Percentiles rank a stretch among this genome's conserved stretches.
Conservation (phyloP, 2,329 filamentous ascomycete genomes). For the Aspergillus sp. region DNA sequence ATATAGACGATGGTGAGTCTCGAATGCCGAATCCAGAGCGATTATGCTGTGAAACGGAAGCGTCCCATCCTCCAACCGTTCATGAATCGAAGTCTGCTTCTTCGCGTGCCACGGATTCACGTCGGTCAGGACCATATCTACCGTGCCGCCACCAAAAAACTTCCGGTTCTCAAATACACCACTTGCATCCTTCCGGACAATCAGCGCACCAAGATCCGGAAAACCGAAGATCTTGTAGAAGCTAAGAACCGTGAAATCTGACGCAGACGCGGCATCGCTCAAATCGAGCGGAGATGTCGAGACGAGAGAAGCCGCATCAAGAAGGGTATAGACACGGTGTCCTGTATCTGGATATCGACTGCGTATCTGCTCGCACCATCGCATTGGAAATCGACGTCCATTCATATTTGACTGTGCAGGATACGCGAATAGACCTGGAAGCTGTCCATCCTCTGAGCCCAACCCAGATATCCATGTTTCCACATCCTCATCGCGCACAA, state of each 20-base stretch:
- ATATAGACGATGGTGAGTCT: slow-evolving; percentile 68
- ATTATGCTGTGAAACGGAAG: slow-evolving; percentile 87
- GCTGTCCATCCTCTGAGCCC: slow-evolving; percentile 15
- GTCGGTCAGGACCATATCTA: slow-evolving; percentile 80
- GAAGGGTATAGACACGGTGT: slow-evolving; percentile 62
- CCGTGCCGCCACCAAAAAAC: slow-evolving; percentile 94
- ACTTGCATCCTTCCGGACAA: slow-evolving; percentile 72
- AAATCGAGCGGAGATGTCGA: slow-evolving; percentile 77
- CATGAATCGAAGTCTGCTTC: slow-evolving; percentile 72
- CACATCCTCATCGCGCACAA: slow-evolving; percentile 63
- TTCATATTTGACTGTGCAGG: slow-evolving; percentile 94
- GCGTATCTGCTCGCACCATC: slow-evolving; percentile 62
- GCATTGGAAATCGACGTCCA: slow-evolving; percentile 69
- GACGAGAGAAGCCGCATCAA: slow-evolving; percentile 81
- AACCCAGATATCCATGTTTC: slow-evolving; percentile 60
- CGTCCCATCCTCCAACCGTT: slow-evolving; percentile 86
- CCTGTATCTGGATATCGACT: slow-evolving; percentile 24
- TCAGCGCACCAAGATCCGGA: slow-evolving; percentile 81
- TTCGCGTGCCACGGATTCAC: slow-evolving; percentile 79
- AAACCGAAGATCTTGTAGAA: slow-evolving; percentile 99
- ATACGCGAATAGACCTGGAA: slow-evolving; percentile 67
- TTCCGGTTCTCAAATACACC: slow-evolving; percentile 63
- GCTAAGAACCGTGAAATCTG: slow-evolving; percentile 85
- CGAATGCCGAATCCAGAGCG: slow-evolving; percentile 73
- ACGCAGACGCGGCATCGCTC: slow-evolving; percentile 57